Evolutionary conservation across 495 filamentous ascomycete genomes (phyloP).

Genomic region (Geopyxis carbonaria): DNA sequence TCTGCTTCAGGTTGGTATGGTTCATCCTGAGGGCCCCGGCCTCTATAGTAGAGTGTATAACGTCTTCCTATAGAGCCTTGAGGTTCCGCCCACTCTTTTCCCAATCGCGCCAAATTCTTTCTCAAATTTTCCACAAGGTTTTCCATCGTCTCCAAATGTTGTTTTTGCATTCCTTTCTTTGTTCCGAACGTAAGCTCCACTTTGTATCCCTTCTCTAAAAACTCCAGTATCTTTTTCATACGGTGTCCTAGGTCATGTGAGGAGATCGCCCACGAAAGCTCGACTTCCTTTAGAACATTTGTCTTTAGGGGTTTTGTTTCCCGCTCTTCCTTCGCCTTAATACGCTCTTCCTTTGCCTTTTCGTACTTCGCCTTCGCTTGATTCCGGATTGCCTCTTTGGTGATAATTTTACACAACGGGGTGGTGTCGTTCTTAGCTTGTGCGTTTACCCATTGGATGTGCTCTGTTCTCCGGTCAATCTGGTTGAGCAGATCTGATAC

Average conservation of each 20-base stretch:
- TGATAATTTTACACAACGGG: slow-evolving; percentile 40
- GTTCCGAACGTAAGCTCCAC: slow-evolving; percentile 42
- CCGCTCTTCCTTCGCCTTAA: slow-evolving; percentile 13
- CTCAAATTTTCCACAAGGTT: slow-evolving; percentile 10
- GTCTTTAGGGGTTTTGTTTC: slow-evolving; percentile 10
- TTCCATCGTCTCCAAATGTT: slow-evolving; percentile 70
- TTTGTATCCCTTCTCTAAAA: slow-evolving; percentile 37
- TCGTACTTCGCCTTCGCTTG: slow-evolving; percentile 21
- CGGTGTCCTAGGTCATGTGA: slow-evolving; percentile 40
- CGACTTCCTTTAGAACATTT: slow-evolving; percentile 36
- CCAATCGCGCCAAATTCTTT: slow-evolving; percentile 1
- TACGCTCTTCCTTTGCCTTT: slow-evolving; percentile 4
- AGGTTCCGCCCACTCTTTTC: slow-evolving; percentile 11
- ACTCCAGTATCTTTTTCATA: slow-evolving; percentile 35
- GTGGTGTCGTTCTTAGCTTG: slow-evolving; percentile 22
- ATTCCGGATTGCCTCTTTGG: slow-evolving; percentile 30
- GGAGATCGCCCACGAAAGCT: slow-evolving; percentile 54
- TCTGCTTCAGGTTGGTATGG: too few relatives aligned
- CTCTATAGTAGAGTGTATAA: too few relatives aligned
- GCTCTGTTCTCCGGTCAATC: slow-evolving; percentile 31
- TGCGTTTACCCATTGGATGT: slow-evolving; percentile 32
- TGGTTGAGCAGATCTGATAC: slow-evolving; percentile 27
- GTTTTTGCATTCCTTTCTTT: slow-evolving; percentile 78
- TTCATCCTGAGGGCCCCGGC: too few relatives aligned
- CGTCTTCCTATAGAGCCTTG: slow-evolving; percentile 14